Evolutionary conservation across 169 alveolate species (phyloP).

Genomic region (Blepharisma undulans): DNA sequence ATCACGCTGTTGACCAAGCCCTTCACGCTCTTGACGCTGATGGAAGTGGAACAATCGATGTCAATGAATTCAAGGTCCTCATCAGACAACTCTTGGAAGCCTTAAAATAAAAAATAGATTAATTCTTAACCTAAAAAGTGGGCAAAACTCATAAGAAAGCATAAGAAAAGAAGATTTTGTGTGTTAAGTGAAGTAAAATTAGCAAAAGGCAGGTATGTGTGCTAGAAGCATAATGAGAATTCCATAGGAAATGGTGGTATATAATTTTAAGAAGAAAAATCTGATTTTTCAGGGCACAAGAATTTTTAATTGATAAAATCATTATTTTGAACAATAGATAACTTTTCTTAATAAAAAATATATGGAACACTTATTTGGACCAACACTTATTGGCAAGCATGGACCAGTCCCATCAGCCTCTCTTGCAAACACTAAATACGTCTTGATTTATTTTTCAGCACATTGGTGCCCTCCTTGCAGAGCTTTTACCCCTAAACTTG

Average conservation of each 20-base stretch:
- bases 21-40: slow-evolving; percentile 49
- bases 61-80: slow-evolving; percentile 46
- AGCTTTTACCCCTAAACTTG: slow-evolving; percentile 81
- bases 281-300: no score
- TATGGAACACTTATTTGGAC: neutral
- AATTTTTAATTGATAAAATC: no score
- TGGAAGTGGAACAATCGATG: slow-evolving; percentile 43
- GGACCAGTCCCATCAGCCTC: slow-evolving; percentile 17
- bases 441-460: slow-evolving; percentile 81
- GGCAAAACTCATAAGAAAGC: neutral
- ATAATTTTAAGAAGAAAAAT: neutral
- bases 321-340: neutral
- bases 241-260: no score
- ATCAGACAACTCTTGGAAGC: slow-evolving; percentile 46
- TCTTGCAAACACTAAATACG: slow-evolving; percentile 19
- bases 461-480: slow-evolving; percentile 90
- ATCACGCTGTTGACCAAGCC: slow-evolving; percentile 47
- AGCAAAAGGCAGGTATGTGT: no score
- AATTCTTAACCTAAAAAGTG: neutral
- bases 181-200: no score
- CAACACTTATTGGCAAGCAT: neutral
- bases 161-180: no score
- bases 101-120: no score
- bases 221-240: no score
- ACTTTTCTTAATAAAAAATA: neutral